Conservation (phyloP, 2,329 filamentous ascomycete genomes). For the Sphaerulina musiva region DNA sequence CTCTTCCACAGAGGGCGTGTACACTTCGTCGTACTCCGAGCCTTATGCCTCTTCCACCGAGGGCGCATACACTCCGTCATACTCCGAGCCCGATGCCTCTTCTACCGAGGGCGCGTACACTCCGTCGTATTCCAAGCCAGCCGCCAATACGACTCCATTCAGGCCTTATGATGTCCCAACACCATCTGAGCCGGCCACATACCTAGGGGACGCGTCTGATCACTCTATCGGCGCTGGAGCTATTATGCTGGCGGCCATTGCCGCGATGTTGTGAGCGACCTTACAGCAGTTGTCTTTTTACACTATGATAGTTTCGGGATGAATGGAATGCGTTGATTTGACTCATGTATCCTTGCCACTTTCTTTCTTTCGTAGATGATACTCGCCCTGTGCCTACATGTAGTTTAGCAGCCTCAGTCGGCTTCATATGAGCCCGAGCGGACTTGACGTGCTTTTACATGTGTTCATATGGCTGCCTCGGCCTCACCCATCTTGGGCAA, state of each 20-base stretch:
- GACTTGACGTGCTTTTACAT: too few relatives aligned
- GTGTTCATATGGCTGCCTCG: too few relatives aligned
- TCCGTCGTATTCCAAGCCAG: background rate
- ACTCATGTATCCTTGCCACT: background rate
- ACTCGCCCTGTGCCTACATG: background rate
- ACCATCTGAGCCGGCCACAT: background rate
- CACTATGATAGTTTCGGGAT: background rate
- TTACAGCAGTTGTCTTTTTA: background rate
- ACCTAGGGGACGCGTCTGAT: background rate
- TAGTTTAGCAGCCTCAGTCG: background rate
- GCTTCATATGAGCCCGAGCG: too few relatives aligned
- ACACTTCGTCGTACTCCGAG: background rate
- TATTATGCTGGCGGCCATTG: background rate
- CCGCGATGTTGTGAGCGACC: constrained; percentile 3
- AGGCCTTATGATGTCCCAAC: background rate
- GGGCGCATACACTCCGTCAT: background rate
- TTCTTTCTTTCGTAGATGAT: background rate
- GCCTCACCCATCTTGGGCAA: too few relatives aligned
- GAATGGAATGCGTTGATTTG: background rate
- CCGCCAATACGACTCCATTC: background rate
- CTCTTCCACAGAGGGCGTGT: background rate
- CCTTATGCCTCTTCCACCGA: background rate
- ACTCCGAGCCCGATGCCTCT: too few relatives aligned
- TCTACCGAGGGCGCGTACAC: too few relatives aligned
- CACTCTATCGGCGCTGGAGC: background rate